phyloP scores from a whole-genome alignment of 2,329 filamentous ascomycete genomes.

The Podosphaera fusca region DNA sequence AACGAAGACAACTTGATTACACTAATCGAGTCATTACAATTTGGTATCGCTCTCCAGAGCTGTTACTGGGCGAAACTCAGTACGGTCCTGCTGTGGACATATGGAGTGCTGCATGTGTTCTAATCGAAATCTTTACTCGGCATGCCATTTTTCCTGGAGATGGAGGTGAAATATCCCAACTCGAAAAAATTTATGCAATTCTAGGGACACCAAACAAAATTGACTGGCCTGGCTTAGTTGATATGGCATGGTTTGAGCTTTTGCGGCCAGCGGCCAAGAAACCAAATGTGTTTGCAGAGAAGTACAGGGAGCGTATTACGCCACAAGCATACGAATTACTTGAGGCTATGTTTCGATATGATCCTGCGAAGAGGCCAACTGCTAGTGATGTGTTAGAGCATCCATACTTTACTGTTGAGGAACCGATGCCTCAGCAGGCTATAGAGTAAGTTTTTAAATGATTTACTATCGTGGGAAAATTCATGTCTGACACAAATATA shows the following conservation, averaged over 20 bases:
- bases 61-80: slow-evolving; percentile 74
- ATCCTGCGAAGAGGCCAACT: slow-evolving; percentile 61
- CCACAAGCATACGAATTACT: slow-evolving; percentile 67
- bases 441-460: slow-evolving; percentile 39
- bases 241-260: slow-evolving; percentile 94
- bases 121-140: slow-evolving; percentile 87
- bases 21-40: slow-evolving; percentile 98
- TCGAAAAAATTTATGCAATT: slow-evolving; percentile 89
- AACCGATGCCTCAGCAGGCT: slow-evolving; percentile 54
- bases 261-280: slow-evolving; percentile 55
- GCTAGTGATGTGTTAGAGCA: slow-evolving; percentile 70
- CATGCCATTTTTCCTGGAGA: slow-evolving; percentile 90
- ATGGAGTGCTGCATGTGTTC: slow-evolving; percentile 92
- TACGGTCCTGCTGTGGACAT: slow-evolving; percentile 83
- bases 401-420: slow-evolving; percentile 67
- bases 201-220: slow-evolving; percentile 66
- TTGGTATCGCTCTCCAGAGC: slow-evolving; percentile 83
- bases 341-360: slow-evolving; percentile 66
- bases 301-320: slow-evolving; percentile 56
- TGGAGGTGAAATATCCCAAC: slow-evolving; percentile 81
- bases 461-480: background rate
- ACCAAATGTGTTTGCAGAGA: slow-evolving; percentile 56
- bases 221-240: slow-evolving; percentile 75
- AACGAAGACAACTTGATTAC: slow-evolving; percentile 77
- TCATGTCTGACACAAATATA: slow-evolving; percentile 3